Base-by-base conservation (phyloP, 352 stramenopile genomes). In the Pythium pyrilobum region DNA sequence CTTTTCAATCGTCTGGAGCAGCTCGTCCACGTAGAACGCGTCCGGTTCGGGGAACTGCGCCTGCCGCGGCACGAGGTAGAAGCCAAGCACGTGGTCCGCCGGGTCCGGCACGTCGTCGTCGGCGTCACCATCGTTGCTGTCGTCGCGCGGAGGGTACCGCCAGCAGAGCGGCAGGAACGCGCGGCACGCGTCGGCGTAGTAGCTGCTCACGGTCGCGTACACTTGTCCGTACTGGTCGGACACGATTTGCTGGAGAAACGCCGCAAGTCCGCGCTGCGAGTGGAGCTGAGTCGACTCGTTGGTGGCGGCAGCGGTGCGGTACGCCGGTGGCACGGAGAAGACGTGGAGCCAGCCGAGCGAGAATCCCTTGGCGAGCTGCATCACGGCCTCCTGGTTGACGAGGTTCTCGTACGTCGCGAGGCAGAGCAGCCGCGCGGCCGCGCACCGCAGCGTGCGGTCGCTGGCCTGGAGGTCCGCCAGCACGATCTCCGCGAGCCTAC, bases 11-110 rank as follows among this genome's bases (percentile, higher is more conserved):
- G 72, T 69, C 2, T 54, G 44, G 40, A 85, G 18, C 41, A 87
- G 43, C 23, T 84, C 68, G 16, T 81, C 66, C n/a, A 61, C 38
- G 40, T 67, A 81, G 21, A 64, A 57, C 6, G 72, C 67, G 29
- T 87, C 72, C 18, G 62, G 64, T n/a, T 87, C 77, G 0, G 68
- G 70, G 32, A 87, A 81, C 47, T 87, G 77, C 28, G 68, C 67
- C 39, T 85, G 67, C 39, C 77, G 68, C 0, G 77, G 77, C 18
- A 81, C 70, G 28, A 87, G 71, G 42, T 72, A 85, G 52, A 85
- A 84, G 0, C 70, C 77, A 5, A 87, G 10, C 1, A 84, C 23
- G 32, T 83, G 66, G 15, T 76, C 66, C 5, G 56, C 58, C 16
- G 77, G 77, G 41, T 87, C 74, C 3, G 71, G 64, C 1, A 87